These are phyloP conservation scores for Elymus sibiricus DNA, from an alignment of 176 grass and related monocot species.

Conservation along the genomic window DNA sequence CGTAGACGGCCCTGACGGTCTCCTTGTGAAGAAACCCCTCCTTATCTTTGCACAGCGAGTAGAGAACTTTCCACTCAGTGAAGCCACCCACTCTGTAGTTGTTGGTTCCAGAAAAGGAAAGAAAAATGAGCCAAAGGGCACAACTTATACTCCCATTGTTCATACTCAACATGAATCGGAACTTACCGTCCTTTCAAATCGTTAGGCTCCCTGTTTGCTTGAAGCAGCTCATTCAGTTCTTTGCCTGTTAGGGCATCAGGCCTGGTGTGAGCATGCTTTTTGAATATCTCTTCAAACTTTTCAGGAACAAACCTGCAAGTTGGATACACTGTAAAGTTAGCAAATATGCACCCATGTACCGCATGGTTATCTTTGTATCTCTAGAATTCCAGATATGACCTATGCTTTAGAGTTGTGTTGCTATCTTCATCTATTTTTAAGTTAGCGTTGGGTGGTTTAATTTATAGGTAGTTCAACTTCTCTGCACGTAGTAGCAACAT, in stretches of 20 bases:
- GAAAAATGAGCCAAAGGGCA: not conserved
- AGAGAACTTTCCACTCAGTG: conserved; percentile 63
- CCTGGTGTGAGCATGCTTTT: conserved; percentile 60
- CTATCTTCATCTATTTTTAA: not conserved
- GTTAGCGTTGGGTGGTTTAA: not conserved
- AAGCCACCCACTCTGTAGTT: conserved; percentile 41
- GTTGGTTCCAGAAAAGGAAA: not conserved
- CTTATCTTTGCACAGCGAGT: conserved; percentile 56
- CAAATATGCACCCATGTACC: not conserved
- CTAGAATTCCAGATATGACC: not conserved
- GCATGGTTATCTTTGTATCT: not conserved
- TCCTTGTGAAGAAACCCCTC: conserved; percentile 72
- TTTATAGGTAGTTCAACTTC: not conserved
- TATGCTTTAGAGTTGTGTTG: not conserved
- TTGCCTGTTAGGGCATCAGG: conserved; percentile 54
- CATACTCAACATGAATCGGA: not conserved
- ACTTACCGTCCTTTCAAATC: conserved; percentile 57
- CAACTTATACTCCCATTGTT: not conserved
- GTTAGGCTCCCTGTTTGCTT: conserved; percentile 54
- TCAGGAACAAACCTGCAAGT: conserved; percentile 55
- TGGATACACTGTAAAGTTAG: not conserved
- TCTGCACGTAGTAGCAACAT: not conserved
- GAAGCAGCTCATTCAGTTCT: conserved; percentile 57
- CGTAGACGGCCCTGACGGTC: conserved; percentile 51
- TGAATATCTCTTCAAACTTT: conserved; percentile 81